Base-by-base conservation (phyloP, 2,329 filamentous ascomycete genomes). In the Scedosporium apiospermum region DNA sequence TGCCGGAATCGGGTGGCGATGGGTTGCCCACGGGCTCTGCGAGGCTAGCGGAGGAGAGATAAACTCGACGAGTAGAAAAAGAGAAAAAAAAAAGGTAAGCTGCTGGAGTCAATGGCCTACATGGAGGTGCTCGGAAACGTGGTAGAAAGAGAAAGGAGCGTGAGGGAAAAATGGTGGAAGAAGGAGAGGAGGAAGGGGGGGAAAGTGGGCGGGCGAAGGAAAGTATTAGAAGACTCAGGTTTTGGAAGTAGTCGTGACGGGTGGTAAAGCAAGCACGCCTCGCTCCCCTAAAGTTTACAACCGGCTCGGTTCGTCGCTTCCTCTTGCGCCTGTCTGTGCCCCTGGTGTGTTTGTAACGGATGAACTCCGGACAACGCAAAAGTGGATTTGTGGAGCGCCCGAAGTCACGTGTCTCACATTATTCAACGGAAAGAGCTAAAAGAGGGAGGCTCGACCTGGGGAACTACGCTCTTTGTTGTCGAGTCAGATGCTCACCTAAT, bases 111-210 rank as follows among this genome's bases (percentile, higher is more conserved):
- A 23, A 53, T 57, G 51, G 18, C 23, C 30, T 53, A 34, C 44
- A 58, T 12, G 51, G 34, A 26, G n/a, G 49, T 18, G 34, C 23
- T 23, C 23, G 21, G 42, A 10, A 18, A 21, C 49, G 64, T 69
- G 71, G 73, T 73, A 70, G 71, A 69, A 65, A 66, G 64, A 63
- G 51, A 30, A 34, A 23, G n/a, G 18, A 26, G 14, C 46, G 23
- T 21, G 44, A 44, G 58, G 62, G 65, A 64, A 64, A 64, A 67
- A 66, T 64, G 62, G 67, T 64, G 66, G 64, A 68, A 67, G 64
- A 67, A 69, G 68, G 66, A 66, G 65, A 65, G 68, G 69, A 68
- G 67, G 68, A 71, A 73, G 67, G 69, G 65, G 64, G 65, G 64
- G 60, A 65, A 63, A 65, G 65, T 60, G 30, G 62, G 62, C 51